Base-by-base conservation (phyloP, 1,284 basidiomycete species). In the Apiotrichum gracile region DNA sequence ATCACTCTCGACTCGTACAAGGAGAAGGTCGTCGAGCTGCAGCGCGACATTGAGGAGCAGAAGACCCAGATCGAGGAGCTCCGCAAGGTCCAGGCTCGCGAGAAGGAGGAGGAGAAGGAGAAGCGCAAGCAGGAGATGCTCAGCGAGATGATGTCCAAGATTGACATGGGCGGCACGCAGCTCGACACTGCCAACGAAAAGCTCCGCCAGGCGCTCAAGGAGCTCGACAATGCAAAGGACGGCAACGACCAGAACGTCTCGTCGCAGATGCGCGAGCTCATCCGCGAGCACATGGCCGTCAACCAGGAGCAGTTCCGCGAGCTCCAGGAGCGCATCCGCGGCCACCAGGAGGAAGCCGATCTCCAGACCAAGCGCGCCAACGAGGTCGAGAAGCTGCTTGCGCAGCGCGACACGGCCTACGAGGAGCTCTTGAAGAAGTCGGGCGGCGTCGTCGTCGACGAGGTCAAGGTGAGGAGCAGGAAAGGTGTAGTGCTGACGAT, bases 91-190 rank as follows among this genome's bases (percentile, higher is more conserved):
- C 90, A 88, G 76, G 78, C 79, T 25, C 81, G 83, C 27, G 88
- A 92, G 74, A 91, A 89, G 78, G 90, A 93, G 64, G 94, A 97
- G 73, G 94, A 94, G 71, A 97, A 96, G 78, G 94, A 98, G 80
- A 94, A 91, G 80, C 85, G 91, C 75, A 98, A 97, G 77, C 92
- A 96, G 67, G 94, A 97, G 78, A 96, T 96, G 82, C 91, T 99
- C 87, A 92, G 90, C n/a, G 81, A 94, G 63, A 96, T 99, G 91
- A 97, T 99, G 93, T 91, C 93, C 58, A 94, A 96, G 76, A 96
- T 98, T 67, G 93, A 93, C 78, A 83, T 87, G 64, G 70, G 70
- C 34, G 67, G 68, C 14, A 56, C 63, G 3, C 53, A 56, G 12
- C 50, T 63, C 34, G 63, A 69, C 31, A 58, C 62, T 2, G 50